Conservation (phyloP, 768 basidiomycete species). For the Boletus edulis region DNA sequence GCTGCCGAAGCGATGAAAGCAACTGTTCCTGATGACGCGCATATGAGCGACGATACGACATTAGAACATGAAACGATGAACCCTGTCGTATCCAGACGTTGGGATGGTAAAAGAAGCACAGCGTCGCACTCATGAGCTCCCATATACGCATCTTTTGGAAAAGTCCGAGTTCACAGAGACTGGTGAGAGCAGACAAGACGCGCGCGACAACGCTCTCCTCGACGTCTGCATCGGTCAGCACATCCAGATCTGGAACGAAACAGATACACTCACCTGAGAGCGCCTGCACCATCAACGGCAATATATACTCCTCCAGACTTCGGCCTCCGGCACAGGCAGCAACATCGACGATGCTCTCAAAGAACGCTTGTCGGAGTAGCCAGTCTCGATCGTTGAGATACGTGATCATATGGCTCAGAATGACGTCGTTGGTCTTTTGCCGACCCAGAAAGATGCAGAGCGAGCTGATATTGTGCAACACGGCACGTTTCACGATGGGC, state of each 20-base stretch:
- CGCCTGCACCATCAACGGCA: slow-evolving; percentile 96
- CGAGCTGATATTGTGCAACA: slow-evolving; percentile 81
- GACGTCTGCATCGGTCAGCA: slow-evolving; percentile 58
- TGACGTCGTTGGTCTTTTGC: slow-evolving; percentile 90
- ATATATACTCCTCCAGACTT: slow-evolving; percentile 92
- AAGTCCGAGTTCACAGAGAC: slow-evolving; percentile 84
- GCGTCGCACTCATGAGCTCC: slow-evolving; percentile 88
- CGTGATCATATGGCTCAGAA: slow-evolving; percentile 86
- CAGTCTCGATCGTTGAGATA: slow-evolving; percentile 90
- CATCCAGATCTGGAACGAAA: neutral
- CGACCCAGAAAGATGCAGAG: slow-evolving; percentile 93
- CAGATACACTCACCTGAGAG: slow-evolving; percentile 65
- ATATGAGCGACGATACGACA: neutral
- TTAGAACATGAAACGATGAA: slow-evolving; percentile 23
- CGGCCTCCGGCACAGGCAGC: slow-evolving; percentile 90
- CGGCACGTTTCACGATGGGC: slow-evolving; percentile 86
- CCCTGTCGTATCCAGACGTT: slow-evolving; percentile 96
- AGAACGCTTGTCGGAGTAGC: slow-evolving; percentile 87
- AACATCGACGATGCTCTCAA: slow-evolving; percentile 93
- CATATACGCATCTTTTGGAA: slow-evolving; percentile 96
- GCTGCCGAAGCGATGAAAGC: slow-evolving; percentile 88
- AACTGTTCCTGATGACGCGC: slow-evolving; percentile 58
- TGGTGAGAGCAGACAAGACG: slow-evolving; percentile 84
- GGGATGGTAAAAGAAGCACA: slow-evolving; percentile 93
- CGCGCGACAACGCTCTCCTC: slow-evolving; percentile 94